Conservation (phyloP, 148 eudicot genomes). For the Euryodendron excelsum region DNA sequence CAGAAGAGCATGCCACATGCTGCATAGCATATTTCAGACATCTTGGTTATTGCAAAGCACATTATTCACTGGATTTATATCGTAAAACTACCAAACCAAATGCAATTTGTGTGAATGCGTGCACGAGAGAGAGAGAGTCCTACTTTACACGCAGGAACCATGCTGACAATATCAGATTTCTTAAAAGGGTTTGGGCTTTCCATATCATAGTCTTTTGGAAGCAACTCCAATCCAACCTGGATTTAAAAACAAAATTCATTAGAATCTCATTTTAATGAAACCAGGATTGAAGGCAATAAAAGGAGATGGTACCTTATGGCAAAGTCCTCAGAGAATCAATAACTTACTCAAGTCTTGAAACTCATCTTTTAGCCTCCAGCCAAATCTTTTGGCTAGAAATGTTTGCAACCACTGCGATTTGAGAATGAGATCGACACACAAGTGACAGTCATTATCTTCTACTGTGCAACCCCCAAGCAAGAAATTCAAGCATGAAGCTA, state of each 20-base stretch:
- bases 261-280: conserved; percentile 2
- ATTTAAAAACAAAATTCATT: background rate
- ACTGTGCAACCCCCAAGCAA: conserved; percentile 52
- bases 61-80: background rate
- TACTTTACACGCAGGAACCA: conserved; percentile 96
- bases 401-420: conserved; percentile 68
- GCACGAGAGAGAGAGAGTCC: conserved; percentile 13
- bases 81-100: background rate
- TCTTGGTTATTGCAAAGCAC: background rate
- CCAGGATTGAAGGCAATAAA: conserved; percentile 9
- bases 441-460: conserved; percentile 33
- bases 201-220: conserved; percentile 85
- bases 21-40: conserved; percentile 26
- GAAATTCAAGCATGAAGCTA: conserved; percentile 73
- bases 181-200: conserved; percentile 73
- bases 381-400: conserved; percentile 65
- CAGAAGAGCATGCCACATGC: conserved; percentile 95
- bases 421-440: conserved; percentile 41
- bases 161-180: conserved; percentile 77
- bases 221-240: conserved; percentile 95
- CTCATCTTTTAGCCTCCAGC: conserved; percentile 82
- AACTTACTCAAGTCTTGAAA: conserved; percentile 71
- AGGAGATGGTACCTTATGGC: conserved; percentile 64
- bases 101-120: background rate
- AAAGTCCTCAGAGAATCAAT: conserved; percentile 84